Conservation (phyloP, 2,329 filamentous ascomycete species). For the Aspergillus udagawae region DNA sequence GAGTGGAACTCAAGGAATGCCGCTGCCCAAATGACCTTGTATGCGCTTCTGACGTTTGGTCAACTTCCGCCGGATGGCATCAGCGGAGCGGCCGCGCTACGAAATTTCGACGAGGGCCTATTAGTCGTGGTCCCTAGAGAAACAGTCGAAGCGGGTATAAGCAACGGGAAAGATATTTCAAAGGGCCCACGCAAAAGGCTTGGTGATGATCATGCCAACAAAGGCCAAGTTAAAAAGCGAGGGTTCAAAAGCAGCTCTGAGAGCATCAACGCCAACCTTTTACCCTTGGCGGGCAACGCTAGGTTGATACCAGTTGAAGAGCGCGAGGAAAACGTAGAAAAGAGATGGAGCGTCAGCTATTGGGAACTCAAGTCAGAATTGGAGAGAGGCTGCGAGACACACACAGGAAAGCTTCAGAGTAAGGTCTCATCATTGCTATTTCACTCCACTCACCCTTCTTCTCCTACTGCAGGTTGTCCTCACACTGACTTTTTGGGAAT, state of each 20-base stretch:
- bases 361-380: constrained; percentile 11
- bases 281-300: constrained; percentile 15
- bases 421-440: background rate
- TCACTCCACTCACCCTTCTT: background rate
- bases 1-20: constrained; percentile 25
- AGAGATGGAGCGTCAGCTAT: constrained; percentile 17
- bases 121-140: constrained; percentile 2
- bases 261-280: constrained; percentile 14
- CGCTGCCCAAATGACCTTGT: constrained; percentile 25
- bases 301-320: constrained; percentile 13
- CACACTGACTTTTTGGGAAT: background rate
- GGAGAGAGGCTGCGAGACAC: background rate
- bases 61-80: background rate
- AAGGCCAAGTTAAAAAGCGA: background rate
- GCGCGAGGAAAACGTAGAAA: constrained; percentile 2
- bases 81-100: constrained; percentile 4
- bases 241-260: background rate
- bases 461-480: background rate
- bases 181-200: background rate
- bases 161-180: background rate
- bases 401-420: constrained; percentile 19
- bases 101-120: background rate
- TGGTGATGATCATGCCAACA: background rate
- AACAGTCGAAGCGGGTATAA: background rate
- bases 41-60: constrained; percentile 17